Evolutionary conservation across 2,329 filamentous ascomycete species (phyloP).

Genomic region (Parastagonospora nodorum): DNA sequence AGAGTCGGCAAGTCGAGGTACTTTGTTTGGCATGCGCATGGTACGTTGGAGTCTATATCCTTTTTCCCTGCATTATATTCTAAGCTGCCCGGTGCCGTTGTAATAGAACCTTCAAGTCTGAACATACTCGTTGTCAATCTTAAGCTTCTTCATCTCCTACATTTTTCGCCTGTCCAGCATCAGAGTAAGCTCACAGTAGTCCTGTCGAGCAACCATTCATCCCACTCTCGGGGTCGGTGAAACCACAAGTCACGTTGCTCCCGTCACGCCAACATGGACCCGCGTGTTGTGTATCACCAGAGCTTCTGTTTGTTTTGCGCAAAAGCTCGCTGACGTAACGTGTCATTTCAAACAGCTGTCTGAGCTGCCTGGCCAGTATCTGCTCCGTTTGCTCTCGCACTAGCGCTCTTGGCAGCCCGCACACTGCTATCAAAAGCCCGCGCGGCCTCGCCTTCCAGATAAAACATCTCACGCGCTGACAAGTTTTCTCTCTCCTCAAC

Average conservation of each 20-base stretch:
- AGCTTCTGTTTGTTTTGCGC: neutral
- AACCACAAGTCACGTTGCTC: neutral
- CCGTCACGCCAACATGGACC: neutral
- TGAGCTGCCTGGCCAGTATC: neutral
- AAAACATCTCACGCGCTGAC: neutral
- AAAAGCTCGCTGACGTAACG: neutral
- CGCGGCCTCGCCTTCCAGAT: neutral
- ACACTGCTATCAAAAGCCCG: neutral
- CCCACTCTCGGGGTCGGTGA: too few species aligned
- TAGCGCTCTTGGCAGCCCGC: neutral
- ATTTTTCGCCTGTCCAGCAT: too few species aligned
- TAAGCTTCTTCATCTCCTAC: too few species aligned
- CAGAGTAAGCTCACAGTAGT: too few species aligned
- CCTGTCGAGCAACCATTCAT: too few species aligned
- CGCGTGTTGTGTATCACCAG: neutral
- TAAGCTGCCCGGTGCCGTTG: neutral
- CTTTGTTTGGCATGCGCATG: neutral
- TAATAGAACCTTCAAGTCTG: too few species aligned
- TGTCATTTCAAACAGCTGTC: neutral
- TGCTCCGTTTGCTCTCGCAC: slow-evolving; percentile 1
- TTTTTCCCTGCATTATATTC: neutral
- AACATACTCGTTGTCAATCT: too few species aligned
- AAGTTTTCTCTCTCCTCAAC: neutral
- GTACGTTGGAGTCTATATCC: neutral
- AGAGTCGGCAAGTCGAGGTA: neutral